phyloP scores from a whole-genome alignment of 441 rosid genomes.

The Adansonia rubrostipa region DNA sequence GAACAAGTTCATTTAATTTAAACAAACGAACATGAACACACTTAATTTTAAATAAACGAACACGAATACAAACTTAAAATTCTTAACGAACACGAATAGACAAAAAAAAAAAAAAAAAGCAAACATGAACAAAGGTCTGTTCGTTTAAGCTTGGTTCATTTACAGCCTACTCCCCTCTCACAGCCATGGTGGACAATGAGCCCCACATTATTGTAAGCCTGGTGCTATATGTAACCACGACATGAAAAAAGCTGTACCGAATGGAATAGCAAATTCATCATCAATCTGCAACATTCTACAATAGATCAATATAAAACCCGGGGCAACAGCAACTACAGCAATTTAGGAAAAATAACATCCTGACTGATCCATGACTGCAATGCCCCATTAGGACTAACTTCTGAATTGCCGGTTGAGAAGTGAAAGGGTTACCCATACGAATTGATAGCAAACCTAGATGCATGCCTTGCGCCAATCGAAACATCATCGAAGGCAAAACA shows the following conservation, averaged over 20 bases:
- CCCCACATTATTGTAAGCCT: not conserved
- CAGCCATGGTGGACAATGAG: not conserved
- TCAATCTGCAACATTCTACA: not conserved
- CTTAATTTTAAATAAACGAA: too few relatives aligned
- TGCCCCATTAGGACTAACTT: not conserved
- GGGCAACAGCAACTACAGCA: not conserved
- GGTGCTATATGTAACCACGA: not conserved
- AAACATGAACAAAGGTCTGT: too few relatives aligned
- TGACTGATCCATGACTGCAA: not conserved
- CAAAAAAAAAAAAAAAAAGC: too few relatives aligned
- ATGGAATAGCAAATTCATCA: constrained; percentile 8
- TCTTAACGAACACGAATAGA: too few relatives aligned
- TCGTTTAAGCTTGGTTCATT: too few relatives aligned
- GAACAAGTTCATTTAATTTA: too few relatives aligned
- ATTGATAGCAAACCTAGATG: not conserved
- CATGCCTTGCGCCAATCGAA: not conserved
- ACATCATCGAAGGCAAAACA: constrained; percentile 2
- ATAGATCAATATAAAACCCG: not conserved
- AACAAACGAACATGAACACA: too few relatives aligned
- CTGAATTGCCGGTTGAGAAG: not conserved
- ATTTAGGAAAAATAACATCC: not conserved
- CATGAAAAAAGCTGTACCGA: not conserved
- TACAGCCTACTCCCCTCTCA: not conserved
- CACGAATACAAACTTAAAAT: too few relatives aligned
- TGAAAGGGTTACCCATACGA: not conserved